These are phyloP conservation scores for Suillus hirtellus DNA, from an alignment of 768 basidiomycete species.

Conservation along the genomic window DNA sequence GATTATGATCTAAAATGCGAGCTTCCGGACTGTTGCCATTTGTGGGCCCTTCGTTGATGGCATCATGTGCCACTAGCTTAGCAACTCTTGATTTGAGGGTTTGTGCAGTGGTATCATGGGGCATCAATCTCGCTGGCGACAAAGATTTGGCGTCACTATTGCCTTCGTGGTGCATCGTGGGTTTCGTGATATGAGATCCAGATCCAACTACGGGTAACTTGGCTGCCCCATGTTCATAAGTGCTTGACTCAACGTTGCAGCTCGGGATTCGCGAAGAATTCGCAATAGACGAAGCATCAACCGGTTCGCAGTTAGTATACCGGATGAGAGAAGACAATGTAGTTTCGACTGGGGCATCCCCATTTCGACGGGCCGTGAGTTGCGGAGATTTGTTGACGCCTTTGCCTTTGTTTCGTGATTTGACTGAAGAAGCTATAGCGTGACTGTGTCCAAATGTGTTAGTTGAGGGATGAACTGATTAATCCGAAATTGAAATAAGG, in stretches of 20 bases:
- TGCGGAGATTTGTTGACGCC: neutral
- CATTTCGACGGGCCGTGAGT: neutral
- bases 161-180: no score
- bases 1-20: neutral
- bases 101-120: neutral
- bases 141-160: neutral
- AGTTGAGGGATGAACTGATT: neutral
- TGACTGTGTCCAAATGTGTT: neutral
- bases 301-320: neutral
- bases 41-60: neutral
- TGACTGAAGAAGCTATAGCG: no score
- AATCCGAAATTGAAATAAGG: constrained; percentile 2
- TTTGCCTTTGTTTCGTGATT: neutral
- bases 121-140: neutral
- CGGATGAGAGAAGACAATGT: neutral
- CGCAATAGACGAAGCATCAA: neutral
- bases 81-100: neutral
- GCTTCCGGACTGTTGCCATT: neutral
- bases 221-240: no score
- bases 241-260: neutral
- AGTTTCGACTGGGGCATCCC: neutral
- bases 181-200: constrained; percentile 2
- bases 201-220: neutral
- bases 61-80: neutral
- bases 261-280: neutral